A percentile compares a stretch with the other conserved stretches of the same genome.
Conservation (phyloP, 2,329 filamentous ascomycete species). For the Stagonosporopsis rhizophila region DNA sequence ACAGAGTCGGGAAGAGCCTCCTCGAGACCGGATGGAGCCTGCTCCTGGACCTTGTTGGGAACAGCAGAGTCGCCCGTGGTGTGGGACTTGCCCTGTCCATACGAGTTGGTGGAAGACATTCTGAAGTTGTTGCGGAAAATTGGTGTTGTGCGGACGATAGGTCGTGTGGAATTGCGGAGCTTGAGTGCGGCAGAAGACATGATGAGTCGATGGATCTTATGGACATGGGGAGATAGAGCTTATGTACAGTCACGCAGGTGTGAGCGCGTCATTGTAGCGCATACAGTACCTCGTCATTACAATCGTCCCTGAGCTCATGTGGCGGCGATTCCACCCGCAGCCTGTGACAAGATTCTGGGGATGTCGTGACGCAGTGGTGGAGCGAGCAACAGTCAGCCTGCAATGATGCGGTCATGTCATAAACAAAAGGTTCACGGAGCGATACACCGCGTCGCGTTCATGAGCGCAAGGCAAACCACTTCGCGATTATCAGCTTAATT, state of each 20-base stretch:
- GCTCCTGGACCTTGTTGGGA: slow-evolving; percentile 50
- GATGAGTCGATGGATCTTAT: slow-evolving; percentile 16
- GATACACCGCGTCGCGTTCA: not conserved
- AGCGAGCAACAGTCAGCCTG: slow-evolving; percentile 4
- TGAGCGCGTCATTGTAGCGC: slow-evolving; percentile 3
- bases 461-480: not conserved
- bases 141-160: slow-evolving; percentile 22
- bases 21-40: slow-evolving; percentile 49
- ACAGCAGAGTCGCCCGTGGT: slow-evolving; percentile 51
- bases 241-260: slow-evolving; percentile 10
- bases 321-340: slow-evolving; percentile 5
- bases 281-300: slow-evolving; percentile 6
- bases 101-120: slow-evolving; percentile 43
- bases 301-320: slow-evolving; percentile 7
- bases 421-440: not conserved
- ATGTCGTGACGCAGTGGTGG: slow-evolving; percentile 4
- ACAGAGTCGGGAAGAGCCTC: slow-evolving; percentile 50
- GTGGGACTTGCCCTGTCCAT: slow-evolving; percentile 53
- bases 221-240: slow-evolving; percentile 11
- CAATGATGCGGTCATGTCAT: slow-evolving; percentile 19
- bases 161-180: slow-evolving; percentile 28
- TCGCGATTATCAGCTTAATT: not conserved
- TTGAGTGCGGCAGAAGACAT: slow-evolving; percentile 32
- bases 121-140: slow-evolving; percentile 27
- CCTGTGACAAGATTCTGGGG: slow-evolving; percentile 3